These are phyloP conservation scores for Penicillium canescens DNA, from an alignment of 495 filamentous ascomycete species.

Conservation along the genomic window DNA sequence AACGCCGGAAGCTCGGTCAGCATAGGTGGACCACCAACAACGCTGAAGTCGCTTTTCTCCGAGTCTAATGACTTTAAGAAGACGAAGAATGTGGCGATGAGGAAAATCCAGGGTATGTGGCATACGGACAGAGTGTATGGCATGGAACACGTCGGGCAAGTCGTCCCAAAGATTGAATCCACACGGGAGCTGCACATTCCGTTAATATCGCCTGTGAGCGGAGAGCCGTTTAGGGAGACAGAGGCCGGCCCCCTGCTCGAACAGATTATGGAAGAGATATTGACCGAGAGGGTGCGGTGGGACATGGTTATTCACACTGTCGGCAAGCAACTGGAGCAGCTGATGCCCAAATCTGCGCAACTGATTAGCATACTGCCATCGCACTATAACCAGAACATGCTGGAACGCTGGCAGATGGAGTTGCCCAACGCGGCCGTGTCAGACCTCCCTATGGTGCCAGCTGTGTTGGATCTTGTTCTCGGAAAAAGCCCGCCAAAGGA, in stretches of 20 bases:
- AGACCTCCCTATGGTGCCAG: not conserved
- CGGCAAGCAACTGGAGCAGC: not conserved
- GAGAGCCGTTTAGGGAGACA: not conserved
- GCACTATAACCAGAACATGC: not conserved
- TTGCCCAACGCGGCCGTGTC: not conserved
- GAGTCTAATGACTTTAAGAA: not conserved
- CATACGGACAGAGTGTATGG: not conserved
- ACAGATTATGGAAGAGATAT: not conserved
- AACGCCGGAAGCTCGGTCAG: not conserved
- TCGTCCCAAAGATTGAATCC: not conserved
- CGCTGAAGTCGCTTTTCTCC: not conserved
- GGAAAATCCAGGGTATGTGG: not conserved
- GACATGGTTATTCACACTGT: not conserved
- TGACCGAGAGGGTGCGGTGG: not conserved
- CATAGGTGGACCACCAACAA: not conserved
- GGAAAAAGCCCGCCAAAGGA: not conserved
- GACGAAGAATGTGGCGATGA: not conserved
- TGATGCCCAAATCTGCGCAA: not conserved
- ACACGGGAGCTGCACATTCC: not conserved
- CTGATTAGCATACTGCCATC: not conserved
- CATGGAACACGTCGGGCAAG: not conserved
- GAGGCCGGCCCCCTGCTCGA: not conserved
- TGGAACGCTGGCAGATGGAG: not conserved
- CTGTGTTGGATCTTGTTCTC: not conserved
- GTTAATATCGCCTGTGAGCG: not conserved